A percentile compares a stretch with the other conserved stretches of the same genome.
Evolutionary conservation across 495 filamentous ascomycete species (phyloP).

Genomic region (Xylaria intraflava): DNA sequence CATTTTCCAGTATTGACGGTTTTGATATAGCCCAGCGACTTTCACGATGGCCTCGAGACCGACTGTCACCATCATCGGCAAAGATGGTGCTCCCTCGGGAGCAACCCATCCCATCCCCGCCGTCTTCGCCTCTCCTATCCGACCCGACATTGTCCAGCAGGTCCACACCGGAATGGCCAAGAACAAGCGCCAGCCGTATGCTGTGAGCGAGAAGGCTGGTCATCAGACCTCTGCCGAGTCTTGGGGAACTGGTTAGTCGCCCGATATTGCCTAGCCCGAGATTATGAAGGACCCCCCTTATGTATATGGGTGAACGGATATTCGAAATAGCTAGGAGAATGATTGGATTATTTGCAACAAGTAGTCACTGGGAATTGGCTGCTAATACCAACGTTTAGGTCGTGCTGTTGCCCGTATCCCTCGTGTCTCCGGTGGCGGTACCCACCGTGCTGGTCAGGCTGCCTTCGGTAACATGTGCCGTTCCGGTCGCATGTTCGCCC

Average conservation of each 20-base stretch:
- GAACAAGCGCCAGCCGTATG: constrained; percentile 99
- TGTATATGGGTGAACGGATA: background rate
- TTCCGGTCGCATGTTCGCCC: constrained; percentile 99
- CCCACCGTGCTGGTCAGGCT: constrained; percentile 98
- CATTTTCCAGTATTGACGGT: constrained; percentile 2
- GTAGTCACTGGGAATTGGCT: constrained; percentile 7
- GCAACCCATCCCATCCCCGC: constrained; percentile 81
- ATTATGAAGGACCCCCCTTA: background rate
- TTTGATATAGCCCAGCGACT: constrained; percentile 18
- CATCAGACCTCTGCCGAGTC: constrained; percentile 99
- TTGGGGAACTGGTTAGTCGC: constrained; percentile 95
- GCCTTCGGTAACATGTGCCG: constrained; percentile 99
- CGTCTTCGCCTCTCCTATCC: constrained; percentile 94
- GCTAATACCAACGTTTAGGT: constrained; percentile 50
- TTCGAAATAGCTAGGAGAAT: constrained; percentile 57
- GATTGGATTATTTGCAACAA: background rate
- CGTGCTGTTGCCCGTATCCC: constrained; percentile 99
- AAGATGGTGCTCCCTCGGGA: constrained; percentile 84
- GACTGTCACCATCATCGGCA: constrained; percentile 87
- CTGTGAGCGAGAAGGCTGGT: constrained; percentile 99
- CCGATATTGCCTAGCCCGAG: constrained; percentile 7
- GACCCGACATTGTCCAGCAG: constrained; percentile 96
- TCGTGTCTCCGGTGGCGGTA: constrained; percentile 99
- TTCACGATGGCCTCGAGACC: constrained; percentile 84
- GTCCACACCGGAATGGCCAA: constrained; percentile 99